A percentile compares a stretch with the other conserved stretches of the same genome.
Conservation (phyloP, 2,329 filamentous ascomycete species). For the Berkeleyomyces rouxiae region DNA sequence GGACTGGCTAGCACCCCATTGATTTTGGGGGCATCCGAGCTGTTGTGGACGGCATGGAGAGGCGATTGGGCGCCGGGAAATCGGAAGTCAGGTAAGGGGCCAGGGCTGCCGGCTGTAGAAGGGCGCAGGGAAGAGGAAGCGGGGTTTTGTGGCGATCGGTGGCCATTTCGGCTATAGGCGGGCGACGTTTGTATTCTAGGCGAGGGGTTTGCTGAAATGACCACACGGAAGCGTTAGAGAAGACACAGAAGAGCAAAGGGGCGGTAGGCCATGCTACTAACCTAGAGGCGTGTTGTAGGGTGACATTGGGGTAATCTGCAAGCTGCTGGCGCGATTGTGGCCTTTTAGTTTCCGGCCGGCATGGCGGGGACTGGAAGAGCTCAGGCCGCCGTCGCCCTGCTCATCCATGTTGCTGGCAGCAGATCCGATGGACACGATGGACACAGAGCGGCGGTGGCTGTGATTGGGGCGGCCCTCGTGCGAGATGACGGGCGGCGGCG, state of each 20-base stretch:
- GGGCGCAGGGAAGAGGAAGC: constrained; percentile 20
- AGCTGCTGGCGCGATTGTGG: constrained; percentile 64
- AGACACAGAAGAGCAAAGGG: background rate
- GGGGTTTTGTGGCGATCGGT: constrained; percentile 10
- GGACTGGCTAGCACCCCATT: constrained; percentile 21
- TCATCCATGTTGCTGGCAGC: constrained; percentile 32
- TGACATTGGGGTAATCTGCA: constrained; percentile 49
- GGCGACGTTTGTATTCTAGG: constrained; percentile 33
- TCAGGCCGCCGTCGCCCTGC: constrained; percentile 17
- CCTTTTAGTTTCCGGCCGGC: constrained; percentile 24
- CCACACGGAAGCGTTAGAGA: background rate
- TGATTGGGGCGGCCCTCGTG: constrained; percentile 18
- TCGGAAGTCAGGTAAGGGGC: constrained; percentile 36
- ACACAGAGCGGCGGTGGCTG: constrained; percentile 56
- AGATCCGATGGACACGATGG: constrained; percentile 63
- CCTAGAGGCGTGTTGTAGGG: constrained; percentile 24
- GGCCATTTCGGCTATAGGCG: constrained; percentile 30
- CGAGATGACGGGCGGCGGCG: constrained; percentile 15
- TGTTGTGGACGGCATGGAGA: constrained; percentile 21
- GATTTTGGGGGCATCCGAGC: constrained; percentile 19
- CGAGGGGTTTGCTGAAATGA: constrained; percentile 23
- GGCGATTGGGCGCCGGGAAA: constrained; percentile 35
- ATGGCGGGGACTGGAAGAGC: constrained; percentile 6
- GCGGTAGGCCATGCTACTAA: constrained; percentile 19
- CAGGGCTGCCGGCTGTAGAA: constrained; percentile 22